Conservation (phyloP, 1,139 yeast genomes). For the Zygoascus hellenicus region DNA sequence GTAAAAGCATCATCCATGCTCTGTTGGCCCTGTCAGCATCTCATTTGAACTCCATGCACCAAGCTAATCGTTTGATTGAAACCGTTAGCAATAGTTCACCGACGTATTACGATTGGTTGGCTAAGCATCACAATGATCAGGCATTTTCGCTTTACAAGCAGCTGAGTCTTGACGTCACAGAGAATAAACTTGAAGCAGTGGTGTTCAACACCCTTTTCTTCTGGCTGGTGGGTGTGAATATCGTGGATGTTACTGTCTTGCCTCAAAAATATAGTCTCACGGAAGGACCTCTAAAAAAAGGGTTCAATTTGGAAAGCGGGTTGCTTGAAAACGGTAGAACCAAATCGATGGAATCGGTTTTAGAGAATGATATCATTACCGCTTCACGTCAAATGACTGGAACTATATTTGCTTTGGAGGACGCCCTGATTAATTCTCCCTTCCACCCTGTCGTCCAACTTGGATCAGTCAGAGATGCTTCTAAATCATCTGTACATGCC, state of each 20-base stretch:
- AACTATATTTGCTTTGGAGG: background rate
- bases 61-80: background rate
- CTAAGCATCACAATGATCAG: conserved; percentile 8
- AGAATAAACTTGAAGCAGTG: background rate
- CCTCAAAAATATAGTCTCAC: background rate
- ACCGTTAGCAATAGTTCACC: background rate
- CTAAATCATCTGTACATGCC: background rate
- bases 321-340: background rate
- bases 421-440: background rate
- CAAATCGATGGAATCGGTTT: background rate
- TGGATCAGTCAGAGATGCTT: conserved; percentile 2
- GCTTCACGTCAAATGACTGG: background rate
- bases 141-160: conserved; percentile 1
- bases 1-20: conserved; percentile 6
- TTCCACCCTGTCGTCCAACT: conserved; percentile 1
- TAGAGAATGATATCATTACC: conserved; percentile 1
- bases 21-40: conserved; percentile 8
- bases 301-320: background rate
- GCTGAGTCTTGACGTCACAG: background rate
- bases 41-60: conserved; percentile 4
- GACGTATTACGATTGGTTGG: conserved; percentile 8
- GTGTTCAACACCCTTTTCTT: conserved; percentile 5
- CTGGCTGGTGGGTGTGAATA: conserved; percentile 6
- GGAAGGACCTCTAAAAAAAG: background rate
- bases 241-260: conserved; percentile 1